A percentile compares a stretch with the other conserved stretches of the same genome.
Conservation (phyloP, 2,329 filamentous ascomycete species). For the Arthrobotrys sphaeroides region DNA sequence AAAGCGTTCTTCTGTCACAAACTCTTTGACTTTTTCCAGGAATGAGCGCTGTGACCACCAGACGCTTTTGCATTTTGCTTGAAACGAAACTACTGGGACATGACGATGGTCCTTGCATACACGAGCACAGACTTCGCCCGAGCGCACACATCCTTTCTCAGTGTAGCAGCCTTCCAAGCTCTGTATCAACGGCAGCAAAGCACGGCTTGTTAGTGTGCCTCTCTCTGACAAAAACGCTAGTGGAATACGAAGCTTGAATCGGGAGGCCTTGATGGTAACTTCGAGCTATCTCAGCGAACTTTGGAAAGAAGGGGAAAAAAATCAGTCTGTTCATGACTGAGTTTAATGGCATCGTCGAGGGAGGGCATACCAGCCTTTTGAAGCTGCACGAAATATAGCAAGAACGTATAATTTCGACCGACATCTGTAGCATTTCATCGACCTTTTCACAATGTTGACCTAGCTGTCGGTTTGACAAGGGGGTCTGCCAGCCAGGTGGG, state of each 20-base stretch:
- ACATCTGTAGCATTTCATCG: neutral
- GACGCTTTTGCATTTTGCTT: constrained; percentile 2
- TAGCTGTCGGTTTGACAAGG: constrained; percentile 15
- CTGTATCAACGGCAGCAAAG: constrained; percentile 21
- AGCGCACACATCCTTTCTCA: constrained; percentile 37
- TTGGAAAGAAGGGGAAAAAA: neutral
- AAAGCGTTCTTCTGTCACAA: constrained; percentile 14
- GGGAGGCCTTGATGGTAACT: neutral
- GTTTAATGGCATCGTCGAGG: neutral
- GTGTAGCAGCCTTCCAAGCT: neutral
- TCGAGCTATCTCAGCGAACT: neutral
- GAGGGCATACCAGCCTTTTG: constrained; percentile 10
- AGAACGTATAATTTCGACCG: neutral
- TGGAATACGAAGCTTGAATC: constrained; percentile 27
- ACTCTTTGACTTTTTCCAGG: constrained; percentile 49
- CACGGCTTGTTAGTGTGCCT: constrained; percentile 28
- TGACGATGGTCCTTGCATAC: constrained; percentile 52
- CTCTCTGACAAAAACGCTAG: constrained; percentile 29
- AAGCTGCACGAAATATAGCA: neutral
- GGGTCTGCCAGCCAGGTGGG: neutral
- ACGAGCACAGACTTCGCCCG: constrained; percentile 49
- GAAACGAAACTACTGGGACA: constrained; percentile 47
- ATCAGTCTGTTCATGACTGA: neutral
- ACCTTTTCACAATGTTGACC: constrained; percentile 17
- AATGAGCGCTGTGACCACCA: constrained; percentile 37